Conservation (phyloP, 495 filamentous ascomycete species). For the Penicillium malachiteum region DNA sequence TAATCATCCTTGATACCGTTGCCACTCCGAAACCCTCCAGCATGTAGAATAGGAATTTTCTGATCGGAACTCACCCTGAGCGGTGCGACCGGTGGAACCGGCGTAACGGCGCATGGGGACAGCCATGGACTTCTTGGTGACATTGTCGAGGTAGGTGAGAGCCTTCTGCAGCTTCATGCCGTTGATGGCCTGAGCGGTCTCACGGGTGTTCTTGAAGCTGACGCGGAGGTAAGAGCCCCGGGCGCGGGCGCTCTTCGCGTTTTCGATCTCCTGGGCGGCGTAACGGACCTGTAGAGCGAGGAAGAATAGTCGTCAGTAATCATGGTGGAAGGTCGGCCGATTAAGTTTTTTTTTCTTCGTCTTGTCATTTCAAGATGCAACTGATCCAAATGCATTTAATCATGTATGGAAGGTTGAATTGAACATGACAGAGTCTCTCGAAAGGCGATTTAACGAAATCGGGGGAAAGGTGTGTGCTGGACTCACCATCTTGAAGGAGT, state of each 20-base stretch:
- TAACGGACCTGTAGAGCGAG: conserved; percentile 78
- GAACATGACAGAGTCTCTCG: conserved; percentile 6
- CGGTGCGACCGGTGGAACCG: conserved; percentile 86
- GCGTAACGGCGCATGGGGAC: conserved; percentile 96
- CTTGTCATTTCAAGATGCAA: neutral
- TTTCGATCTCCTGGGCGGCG: conserved; percentile 84
- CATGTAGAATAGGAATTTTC: conserved; percentile 4
- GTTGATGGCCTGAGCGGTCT: conserved; percentile 98
- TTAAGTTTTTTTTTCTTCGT: neutral
- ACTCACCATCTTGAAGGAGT: conserved; percentile 59
- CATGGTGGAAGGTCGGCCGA: conserved; percentile 12
- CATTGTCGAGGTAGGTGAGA: conserved; percentile 92
- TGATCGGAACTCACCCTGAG: conserved; percentile 77
- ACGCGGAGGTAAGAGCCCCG: conserved; percentile 98
- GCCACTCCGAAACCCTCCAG: conserved; percentile 8
- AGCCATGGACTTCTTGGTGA: conserved; percentile 89
- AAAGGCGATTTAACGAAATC: conserved; percentile 9
- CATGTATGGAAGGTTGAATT: conserved; percentile 6
- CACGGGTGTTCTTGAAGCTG: conserved; percentile 99
- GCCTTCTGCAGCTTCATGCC: conserved; percentile 98
- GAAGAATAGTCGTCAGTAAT: conserved; percentile 33
- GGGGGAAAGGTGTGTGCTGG: conserved; percentile 18
- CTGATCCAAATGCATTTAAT: neutral
- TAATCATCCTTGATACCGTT: conserved; percentile 17
- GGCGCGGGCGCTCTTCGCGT: conserved; percentile 91